Evolutionary conservation across 192 early-diverging fungal species (phyloP), one percentile per base, ranked within the genome.

Genomic region (Chytriomyces hyalinus): DNA sequence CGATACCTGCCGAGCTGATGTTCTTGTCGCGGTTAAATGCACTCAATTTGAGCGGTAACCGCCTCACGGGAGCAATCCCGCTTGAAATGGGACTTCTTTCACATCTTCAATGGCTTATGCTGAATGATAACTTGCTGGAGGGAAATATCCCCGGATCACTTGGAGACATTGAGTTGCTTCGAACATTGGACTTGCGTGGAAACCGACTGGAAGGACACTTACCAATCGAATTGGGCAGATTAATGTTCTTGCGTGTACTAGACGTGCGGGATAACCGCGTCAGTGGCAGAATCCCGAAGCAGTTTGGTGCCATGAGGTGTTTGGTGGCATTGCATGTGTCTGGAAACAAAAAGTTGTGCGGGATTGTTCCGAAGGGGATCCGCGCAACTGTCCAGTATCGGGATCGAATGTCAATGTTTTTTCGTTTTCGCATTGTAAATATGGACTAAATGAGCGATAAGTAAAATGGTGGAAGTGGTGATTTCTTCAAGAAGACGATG

Each of bases 191-290:
- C 43, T 46, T 67, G 17, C 13, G 43, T n/a, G 13, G 44, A 13
- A 67, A 67, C 10, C 17, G 48, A 47, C 44, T 67, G 44, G 10
- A 28, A 11, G 65, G 65, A 10, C 43, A 13, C 3, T 47, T 67
- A 47, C 65, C 65, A 17, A 45, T 9, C 8, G 43, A 67, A 22
- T 43, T 67, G 11, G 11, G 36, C 36, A 5, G 22, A 10, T 28
- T 46, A 13, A 28, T 22, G 10, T 17, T n/a, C n/a, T 22, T 67
- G 11, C 45, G 65, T 17, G 17, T n/a, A 2, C 13, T 67, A 11
- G 43, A 67, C 22, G 2, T 67, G n/a, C 65, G 48, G 48, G 43
- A 67, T 46, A 67, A 67, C 45, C 22, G n/a, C 17, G 13, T 67
- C 13, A 15, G 8, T 1, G 65, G 65, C 17, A 67, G 13, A 46